Conservation (phyloP, 345 rosid genomes). For the Melaleuca alternifolia region DNA sequence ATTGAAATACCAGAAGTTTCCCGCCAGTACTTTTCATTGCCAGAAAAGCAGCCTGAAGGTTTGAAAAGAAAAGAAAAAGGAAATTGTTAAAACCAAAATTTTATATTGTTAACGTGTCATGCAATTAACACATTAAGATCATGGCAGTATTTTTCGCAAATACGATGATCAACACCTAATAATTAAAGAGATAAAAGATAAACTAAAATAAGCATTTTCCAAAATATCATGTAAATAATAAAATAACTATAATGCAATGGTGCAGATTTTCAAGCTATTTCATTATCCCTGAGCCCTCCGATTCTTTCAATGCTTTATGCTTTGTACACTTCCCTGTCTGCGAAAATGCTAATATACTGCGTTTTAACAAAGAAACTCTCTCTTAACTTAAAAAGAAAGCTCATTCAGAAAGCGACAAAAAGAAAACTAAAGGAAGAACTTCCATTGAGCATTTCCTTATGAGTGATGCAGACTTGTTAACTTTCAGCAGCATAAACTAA, state of each 20-base stretch:
- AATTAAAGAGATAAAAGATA: background rate
- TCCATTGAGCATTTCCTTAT: background rate
- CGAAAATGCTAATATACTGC: background rate
- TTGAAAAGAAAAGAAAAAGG: background rate
- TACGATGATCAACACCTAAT: background rate
- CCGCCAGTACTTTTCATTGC: constrained; percentile 96
- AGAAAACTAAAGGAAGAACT: background rate
- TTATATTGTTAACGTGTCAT: background rate
- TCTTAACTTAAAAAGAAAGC: background rate
- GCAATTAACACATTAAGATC: background rate
- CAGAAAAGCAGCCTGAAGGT: constrained; percentile 75
- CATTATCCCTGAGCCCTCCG: background rate
- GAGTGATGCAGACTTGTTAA: background rate
- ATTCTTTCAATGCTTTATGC: background rate
- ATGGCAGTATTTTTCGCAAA: background rate
- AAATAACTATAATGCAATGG: background rate
- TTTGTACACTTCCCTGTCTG: background rate
- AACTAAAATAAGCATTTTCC: background rate
- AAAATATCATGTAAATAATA: background rate
- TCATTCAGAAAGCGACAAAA: background rate
- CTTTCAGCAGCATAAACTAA: background rate
- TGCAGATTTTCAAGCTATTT: background rate
- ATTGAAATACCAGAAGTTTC: constrained; percentile 90
- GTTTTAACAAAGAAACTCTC: background rate
- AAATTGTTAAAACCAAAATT: background rate